phyloP scores from a whole-genome alignment of 225 moss, liverwort and hornwort genomes.

The Ulota crispa region DNA sequence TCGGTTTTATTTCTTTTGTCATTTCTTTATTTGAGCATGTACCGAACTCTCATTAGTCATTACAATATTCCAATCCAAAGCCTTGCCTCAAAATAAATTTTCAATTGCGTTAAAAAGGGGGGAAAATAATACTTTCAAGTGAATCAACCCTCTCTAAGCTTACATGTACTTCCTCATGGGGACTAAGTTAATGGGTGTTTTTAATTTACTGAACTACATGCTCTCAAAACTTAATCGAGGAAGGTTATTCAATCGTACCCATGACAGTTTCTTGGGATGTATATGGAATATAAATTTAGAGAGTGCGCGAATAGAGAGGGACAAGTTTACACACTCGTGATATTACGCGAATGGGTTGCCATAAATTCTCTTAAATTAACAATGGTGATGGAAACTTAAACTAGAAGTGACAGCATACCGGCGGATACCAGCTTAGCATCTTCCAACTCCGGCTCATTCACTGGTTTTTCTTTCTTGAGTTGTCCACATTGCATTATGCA shows the following conservation, averaged over 20 bases:
- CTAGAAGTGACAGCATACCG: not conserved
- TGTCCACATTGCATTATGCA: not conserved
- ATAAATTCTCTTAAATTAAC: no score
- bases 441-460: not conserved
- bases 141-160: not conserved
- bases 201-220: not conserved
- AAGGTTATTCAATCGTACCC: not conserved
- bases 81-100: not conserved
- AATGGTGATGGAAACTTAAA: not conserved
- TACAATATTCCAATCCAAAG: not conserved
- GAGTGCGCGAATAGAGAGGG: not conserved
- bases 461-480: not conserved
- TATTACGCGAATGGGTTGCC: no score
- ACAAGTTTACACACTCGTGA: no score
- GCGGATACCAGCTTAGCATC: not conserved
- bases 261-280: no score
- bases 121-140: not conserved
- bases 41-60: not conserved
- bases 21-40: not conserved
- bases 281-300: not conserved
- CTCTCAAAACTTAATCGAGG: not conserved
- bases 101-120: not conserved
- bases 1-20: not conserved
- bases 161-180: not conserved
- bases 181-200: not conserved